Conservation (phyloP, 805 yeast genomes). For the Ogataea neopini region DNA sequence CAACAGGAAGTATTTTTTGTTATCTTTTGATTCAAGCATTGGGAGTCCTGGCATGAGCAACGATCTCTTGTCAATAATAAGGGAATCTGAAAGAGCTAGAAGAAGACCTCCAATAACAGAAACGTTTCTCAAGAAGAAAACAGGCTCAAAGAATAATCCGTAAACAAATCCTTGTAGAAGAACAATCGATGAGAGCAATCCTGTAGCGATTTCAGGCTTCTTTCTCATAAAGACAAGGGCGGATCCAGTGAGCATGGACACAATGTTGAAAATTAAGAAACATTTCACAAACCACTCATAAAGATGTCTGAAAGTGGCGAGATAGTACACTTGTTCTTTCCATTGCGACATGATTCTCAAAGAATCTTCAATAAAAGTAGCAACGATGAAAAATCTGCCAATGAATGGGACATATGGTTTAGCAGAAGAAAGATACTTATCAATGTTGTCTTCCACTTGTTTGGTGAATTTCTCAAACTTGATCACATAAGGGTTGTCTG, state of each 20-base stretch:
- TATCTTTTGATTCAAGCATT: slow-evolving; percentile 67
- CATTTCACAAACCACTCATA: slow-evolving; percentile 76
- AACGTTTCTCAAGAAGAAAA: slow-evolving; percentile 81
- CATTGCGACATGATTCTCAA: slow-evolving; percentile 83
- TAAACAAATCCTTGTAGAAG: slow-evolving; percentile 83
- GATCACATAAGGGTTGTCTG: slow-evolving; percentile 33
- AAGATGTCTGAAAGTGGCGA: slow-evolving; percentile 74
- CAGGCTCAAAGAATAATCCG: slow-evolving; percentile 79
- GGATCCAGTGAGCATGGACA: slow-evolving; percentile 73
- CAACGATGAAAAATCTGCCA: slow-evolving; percentile 88
- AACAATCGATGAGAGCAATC: slow-evolving; percentile 68
- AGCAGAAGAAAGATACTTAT: slow-evolving; percentile 50
- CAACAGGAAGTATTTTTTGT: slow-evolving; percentile 75
- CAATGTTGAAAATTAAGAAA: slow-evolving; percentile 64
- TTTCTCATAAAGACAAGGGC: slow-evolving; percentile 68
- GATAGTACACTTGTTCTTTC: slow-evolving; percentile 85
- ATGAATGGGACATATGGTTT: slow-evolving; percentile 82
- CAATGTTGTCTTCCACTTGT: slow-evolving; percentile 53
- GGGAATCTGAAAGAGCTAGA: slow-evolving; percentile 82
- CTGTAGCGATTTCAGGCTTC: slow-evolving; percentile 68
- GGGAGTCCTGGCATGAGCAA: slow-evolving; percentile 75
- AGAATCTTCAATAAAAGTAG: slow-evolving; percentile 91
- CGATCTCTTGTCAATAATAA: slow-evolving; percentile 72
- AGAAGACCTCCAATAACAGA: slow-evolving; percentile 91
- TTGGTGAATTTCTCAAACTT: slow-evolving; percentile 53